Evolutionary conservation across 2,329 filamentous ascomycete genomes (phyloP).

Genomic region (Colletotrichum sansevieriae): DNA sequence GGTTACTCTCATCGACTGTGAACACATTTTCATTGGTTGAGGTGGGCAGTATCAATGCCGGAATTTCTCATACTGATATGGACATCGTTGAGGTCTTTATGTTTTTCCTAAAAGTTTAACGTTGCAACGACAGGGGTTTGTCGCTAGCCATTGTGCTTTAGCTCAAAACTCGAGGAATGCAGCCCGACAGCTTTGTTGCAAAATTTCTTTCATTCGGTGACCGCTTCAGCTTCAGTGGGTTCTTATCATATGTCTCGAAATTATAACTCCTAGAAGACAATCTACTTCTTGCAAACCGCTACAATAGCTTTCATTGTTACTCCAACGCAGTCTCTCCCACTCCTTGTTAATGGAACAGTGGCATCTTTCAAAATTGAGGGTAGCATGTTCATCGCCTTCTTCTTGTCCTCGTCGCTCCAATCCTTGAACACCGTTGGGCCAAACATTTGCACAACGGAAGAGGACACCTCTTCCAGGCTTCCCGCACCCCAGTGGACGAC

Average conservation of each 20-base stretch:
- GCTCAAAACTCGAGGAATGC: no score
- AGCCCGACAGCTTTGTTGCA: no score
- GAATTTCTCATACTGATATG: no score
- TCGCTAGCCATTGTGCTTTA: no score
- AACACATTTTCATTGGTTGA: neutral
- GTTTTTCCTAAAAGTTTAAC: no score
- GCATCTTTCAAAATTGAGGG: neutral
- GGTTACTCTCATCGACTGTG: neutral
- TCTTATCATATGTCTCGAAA: no score
- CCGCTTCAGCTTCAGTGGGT: no score
- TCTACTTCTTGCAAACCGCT: constrained; percentile 26
- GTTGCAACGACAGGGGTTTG: no score
- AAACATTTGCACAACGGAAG: constrained; percentile 14
- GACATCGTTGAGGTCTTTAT: no score
- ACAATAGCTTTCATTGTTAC: constrained; percentile 36
- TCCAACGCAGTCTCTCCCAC: neutral
- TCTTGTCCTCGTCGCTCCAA: constrained; percentile 35
- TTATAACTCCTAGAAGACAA: no score
- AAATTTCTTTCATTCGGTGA: no score
- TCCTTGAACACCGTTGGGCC: neutral
- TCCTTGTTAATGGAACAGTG: neutral
- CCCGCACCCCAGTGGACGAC: constrained; percentile 24
- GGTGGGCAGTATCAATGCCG: no score
- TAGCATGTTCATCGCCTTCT: neutral
- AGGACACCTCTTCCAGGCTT: constrained; percentile 17